Evolutionary conservation across 805 yeast species (phyloP), one percentile per base, ranked within the genome.

Genomic region (Pichia cephalocereana): DNA sequence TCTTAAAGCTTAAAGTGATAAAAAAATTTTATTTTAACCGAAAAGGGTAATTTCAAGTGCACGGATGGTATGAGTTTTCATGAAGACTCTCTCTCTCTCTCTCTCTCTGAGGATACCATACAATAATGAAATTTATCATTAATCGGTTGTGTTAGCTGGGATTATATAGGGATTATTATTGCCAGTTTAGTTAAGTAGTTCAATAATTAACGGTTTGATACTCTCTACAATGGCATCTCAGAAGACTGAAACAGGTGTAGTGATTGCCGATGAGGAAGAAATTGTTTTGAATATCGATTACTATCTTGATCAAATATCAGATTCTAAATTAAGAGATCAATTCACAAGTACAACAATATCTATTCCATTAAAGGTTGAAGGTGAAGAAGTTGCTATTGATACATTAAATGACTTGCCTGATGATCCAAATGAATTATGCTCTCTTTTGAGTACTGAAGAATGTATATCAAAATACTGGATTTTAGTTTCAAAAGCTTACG

Each of bases 301-400:
- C 46, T 66, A 66, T 45, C 45, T 63, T 15, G 41, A 47, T 10
- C 40, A 54, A 4, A 48, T 65, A 38, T 34, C 38, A 36, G 60
- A 57, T 43, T 47, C 52, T 2, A 46, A 48, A 9, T 45, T 54
- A 10, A 55, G 53, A 36, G 64, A 63, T 27, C 50, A 52, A 17
- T 61, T 53, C 43, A 50, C 56, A 1, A 53, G 64, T 10, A 54
- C 53, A 15, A 61, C 57, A 41, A 59, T 65, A 15, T 54, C 67
- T 12, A 83, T 91, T 59, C 96, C 96, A 40, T 70, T 88, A 61
- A 74, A 74, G 53, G 83, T 76, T 48, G 81, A 82, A 49, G 86
- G 83, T 57, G 96, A 89, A 67, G 85, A 87, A 52, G 96, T 91
- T 53, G 83, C 87, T 46, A 78, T 93, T 56, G 91, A 89, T 59